Evolutionary conservation across 257 asterid genomes (phyloP), one percentile per base, ranked within the genome.

Genomic region (Solanum gandarillasii): DNA sequence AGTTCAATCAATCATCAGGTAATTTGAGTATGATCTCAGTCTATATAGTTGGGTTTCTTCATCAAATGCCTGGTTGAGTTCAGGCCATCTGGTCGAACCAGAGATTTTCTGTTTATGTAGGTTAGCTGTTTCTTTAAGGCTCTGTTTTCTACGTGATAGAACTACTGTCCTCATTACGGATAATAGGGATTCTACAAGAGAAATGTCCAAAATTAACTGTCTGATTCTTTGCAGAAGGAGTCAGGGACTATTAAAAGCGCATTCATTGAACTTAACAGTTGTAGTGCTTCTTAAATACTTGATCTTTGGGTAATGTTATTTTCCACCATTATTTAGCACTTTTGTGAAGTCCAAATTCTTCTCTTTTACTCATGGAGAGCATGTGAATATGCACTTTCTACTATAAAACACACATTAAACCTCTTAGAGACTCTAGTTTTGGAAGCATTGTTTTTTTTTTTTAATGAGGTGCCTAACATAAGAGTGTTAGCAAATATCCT

Each of bases 1-100:
- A n/a, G n/a, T n/a, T n/a, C n/a, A n/a, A n/a, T n/a, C n/a, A n/a
- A 88, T 92, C 98, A 89, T 92, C 99, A 88, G 98, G 99, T 97
- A 92, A 90, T 89, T 88, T 76, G 84, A 70, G 90, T 65, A 31
- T 82, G 70, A 82, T 48, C 70, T 82, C 71, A 43, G 41, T 71
- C 86, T 87, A 39, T 73, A 76, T 74, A 87, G 43, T 48, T 82
- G 29, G 86, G 20, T 48, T 43, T 81, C 70, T 31, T 82, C 29
- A 29, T 48, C 70, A 27, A 48, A 9, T 48, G 27, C 71, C 67
- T 31, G 29, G 43, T 82, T 82, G 43, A 48, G 86, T 48, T 82
- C 68, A 48, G 14, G 68, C 43, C 16, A 48, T 82, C 39, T 48
- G 86, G 29, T 82, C 16, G 29, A 82, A 82, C 86, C 29, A 82